Evolutionary conservation across 2,329 filamentous ascomycete species (phyloP), one percentile per base, ranked within the genome.

Genomic region (Ramularia endophylla): DNA sequence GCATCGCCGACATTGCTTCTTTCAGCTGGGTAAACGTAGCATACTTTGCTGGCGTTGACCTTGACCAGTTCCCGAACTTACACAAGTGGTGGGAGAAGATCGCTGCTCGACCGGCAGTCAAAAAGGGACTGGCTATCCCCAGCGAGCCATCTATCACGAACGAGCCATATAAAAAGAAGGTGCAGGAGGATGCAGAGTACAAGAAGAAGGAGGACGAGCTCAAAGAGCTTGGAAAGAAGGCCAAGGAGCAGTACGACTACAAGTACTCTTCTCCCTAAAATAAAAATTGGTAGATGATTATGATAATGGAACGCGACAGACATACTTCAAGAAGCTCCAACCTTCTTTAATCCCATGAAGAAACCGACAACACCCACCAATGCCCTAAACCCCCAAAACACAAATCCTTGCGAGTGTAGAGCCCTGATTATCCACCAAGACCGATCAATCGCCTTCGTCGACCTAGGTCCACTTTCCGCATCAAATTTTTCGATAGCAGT

Each of bases 141-240:
- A 55, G 48, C 3, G 63, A 63, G 47, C 61, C 59, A 27, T 29
- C 46, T 0, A 54, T 72, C 11, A 59, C 57, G 5, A 77, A 78
- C 50, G 64, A 56, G 1, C 44, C 53, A 2, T 61, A 72, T 39
- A 42, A 60, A 48, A 58, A 66, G 58, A 62, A 62, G 18, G 37
- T 74, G 43, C 64, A 68, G 54, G 62, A 69, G 3, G 69, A 76
- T 27, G 59, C 65, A 16, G 73, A 73, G 45, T 70, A 68, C 47
- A 69, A 64, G 54, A 62, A 70, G 59, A 65, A 67, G 55, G 65
- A 72, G 47, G 62, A 66, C 27, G 53, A 62, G 45, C 41, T 68
- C 16, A 51, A 47, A 40, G 59, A 65, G 32, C 39, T 63, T 35
- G 56, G 63, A 39, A 57, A 64, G 43, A 63, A 62, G 41, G 67